Percentiles rank a stretch among this genome's conserved stretches.
Conservation (phyloP, 768 basidiomycete genomes). For the Suillus subluteus region DNA sequence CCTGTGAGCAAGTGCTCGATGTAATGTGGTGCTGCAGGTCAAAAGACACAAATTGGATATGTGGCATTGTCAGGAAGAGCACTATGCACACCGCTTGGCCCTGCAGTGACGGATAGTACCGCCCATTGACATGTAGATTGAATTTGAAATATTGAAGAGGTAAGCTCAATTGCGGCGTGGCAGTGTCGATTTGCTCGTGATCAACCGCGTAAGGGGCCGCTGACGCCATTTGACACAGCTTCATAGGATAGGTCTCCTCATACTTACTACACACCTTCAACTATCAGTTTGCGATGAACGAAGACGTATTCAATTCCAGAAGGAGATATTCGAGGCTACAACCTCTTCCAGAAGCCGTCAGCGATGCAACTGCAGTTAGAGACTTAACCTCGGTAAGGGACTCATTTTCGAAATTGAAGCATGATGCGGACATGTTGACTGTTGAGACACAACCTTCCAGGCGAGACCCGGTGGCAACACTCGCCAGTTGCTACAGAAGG, state of each 20-base stretch:
- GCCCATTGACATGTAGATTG: too few species aligned
- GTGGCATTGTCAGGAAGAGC: too few species aligned
- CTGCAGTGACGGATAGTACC: too few species aligned
- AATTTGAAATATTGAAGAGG: too few species aligned
- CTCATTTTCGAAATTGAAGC: background rate
- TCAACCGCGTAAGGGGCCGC: background rate
- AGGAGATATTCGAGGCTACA: background rate
- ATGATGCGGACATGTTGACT: background rate
- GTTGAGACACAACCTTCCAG: background rate
- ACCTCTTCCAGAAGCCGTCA: background rate
- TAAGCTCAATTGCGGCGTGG: background rate
- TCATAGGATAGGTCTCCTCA: too few species aligned
- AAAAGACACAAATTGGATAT: too few species aligned
- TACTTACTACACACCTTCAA: background rate
- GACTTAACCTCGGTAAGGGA: background rate
- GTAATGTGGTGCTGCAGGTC: too few species aligned
- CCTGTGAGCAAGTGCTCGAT: too few species aligned
- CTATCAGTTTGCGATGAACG: background rate
- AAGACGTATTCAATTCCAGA: background rate
- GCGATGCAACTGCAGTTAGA: background rate
- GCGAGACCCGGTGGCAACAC: background rate
- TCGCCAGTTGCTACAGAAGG: background rate
- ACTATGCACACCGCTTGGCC: too few species aligned
- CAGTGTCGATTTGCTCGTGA: background rate
- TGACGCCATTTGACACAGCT: too few species aligned